phyloP scores from a whole-genome alignment of 2,329 filamentous ascomycete species.

The Zarea fungicola region DNA sequence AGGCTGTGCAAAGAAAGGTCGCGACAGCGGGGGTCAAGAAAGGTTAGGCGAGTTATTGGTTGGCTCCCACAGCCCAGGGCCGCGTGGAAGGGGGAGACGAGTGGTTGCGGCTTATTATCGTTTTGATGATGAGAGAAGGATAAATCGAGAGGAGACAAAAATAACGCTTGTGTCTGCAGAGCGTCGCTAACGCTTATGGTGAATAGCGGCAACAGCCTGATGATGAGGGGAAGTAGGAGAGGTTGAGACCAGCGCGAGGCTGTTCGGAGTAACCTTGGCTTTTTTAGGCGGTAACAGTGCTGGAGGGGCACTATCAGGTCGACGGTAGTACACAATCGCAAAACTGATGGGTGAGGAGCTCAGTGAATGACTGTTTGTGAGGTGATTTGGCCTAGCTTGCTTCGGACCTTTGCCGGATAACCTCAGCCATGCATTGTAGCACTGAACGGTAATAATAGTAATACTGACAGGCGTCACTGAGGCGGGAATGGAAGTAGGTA shows the following conservation, averaged over 20 bases:
- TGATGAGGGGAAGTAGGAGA: slow-evolving; percentile 11
- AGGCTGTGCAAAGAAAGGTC: slow-evolving; percentile 37
- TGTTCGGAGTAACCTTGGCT: neutral
- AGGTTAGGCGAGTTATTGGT: neutral
- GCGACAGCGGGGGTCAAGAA: slow-evolving; percentile 21
- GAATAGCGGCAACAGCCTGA: neutral
- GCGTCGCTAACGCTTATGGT: neutral
- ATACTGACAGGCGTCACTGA: no score
- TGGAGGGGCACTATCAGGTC: neutral
- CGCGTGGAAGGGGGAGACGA: slow-evolving; percentile 22
- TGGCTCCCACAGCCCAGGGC: slow-evolving; percentile 10
- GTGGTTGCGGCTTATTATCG: neutral
- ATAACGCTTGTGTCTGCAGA: neutral
- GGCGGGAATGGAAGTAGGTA: no score
- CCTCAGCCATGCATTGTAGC: no score
- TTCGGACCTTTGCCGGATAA: no score
- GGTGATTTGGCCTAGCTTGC: no score
- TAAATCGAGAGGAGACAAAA: neutral
- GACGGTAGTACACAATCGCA: neutral
- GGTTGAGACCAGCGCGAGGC: neutral
- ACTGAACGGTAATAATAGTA: no score
- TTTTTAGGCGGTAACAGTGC: neutral
- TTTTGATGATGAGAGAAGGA: neutral
- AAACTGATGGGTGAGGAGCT: neutral
- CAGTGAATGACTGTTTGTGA: neutral